Evolutionary conservation across 768 basidiomycete species (phyloP).

Genomic region (Lentinula sp.): DNA sequence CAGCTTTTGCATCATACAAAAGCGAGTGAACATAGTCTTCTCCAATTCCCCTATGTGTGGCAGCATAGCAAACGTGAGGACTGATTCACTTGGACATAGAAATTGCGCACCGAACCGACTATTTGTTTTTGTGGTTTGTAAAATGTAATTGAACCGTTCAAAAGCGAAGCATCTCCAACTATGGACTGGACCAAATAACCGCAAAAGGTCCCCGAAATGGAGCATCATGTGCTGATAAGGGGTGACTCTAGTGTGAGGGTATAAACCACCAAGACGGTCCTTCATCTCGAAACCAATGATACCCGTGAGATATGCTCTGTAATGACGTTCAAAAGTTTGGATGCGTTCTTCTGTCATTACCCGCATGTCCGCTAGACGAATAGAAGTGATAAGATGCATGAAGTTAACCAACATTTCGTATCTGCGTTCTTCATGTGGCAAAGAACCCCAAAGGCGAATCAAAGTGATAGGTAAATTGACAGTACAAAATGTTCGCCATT

Average conservation of each 20-base stretch:
- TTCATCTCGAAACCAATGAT: constrained; percentile 5
- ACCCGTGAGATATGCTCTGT: constrained; percentile 23
- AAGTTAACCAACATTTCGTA: constrained; percentile 22
- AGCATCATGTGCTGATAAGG: constrained; percentile 35
- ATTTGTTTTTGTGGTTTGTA: no score
- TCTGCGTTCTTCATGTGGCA: constrained; percentile 1
- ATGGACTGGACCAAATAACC: constrained; percentile 27
- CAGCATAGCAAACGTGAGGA: no score
- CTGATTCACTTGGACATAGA: no score
- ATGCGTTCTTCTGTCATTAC: constrained; percentile 16
- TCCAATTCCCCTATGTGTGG: no score
- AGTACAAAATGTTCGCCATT: no score
- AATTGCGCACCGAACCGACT: no score
- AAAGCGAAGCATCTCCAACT: constrained; percentile 16
- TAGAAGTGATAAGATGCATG: constrained; percentile 26
- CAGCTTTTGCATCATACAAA: no score
- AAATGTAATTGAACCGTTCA: no score
- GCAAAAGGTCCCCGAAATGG: constrained; percentile 26
- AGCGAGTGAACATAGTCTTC: no score
- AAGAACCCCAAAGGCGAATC: no score
- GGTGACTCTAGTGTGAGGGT: constrained; percentile 17
- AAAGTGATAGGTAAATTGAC: no score
- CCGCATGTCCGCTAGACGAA: constrained; percentile 21
- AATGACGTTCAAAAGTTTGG: constrained; percentile 18
- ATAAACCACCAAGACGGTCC: constrained; percentile 15